Base-by-base conservation (phyloP, 345 rosid genomes). In the Punica granatum region DNA sequence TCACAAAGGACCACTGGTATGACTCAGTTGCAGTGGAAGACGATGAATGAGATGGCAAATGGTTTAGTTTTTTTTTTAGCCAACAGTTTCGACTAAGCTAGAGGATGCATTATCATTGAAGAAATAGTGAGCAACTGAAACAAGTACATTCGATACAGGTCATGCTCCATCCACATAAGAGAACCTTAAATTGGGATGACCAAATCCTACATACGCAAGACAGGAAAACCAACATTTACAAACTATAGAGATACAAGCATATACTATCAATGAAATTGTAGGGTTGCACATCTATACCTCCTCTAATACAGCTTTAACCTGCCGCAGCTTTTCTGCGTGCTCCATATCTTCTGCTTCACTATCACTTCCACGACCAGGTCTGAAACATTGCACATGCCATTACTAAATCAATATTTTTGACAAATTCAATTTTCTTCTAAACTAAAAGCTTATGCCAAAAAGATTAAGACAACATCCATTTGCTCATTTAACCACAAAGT, bases 291-390 rank as follows among this genome's bases (percentile, higher is more conserved):
- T 10, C 3, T 28, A 54, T 54, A 91, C 99, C 99, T 95, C 99
- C 82, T 92, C 99, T 68, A 95, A 96, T 54, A 92, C 99, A 54
- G 96, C 98, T 86, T 95, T 95, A 51, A 95, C 99, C 82, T 92
- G 99, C 34, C 98, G 96, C 81, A 95, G 92, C 84, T 92, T 95
- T 77, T 95, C 99, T 75, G 98, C 97, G 76, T 95, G 99, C 83
- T 95, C 99, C 73, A 88, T 70, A 77, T 89, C 99, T 80, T 95
- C 99, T 41, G 99, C 97, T 81, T 95, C 99, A 67, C 90, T 95
- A 68, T 95, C 99, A 86, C 98, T 88, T 82, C 88, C 98, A 64
- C 85, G 92, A 67, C 93, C 98, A 59, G 93, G 83, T 72, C 98
- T 91, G 71, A 34, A 67, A 66, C 37, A 53, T 48, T 32, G n/a